phyloP scores from a whole-genome alignment of 495 filamentous ascomycete genomes.

The Achaetomiella virescens region DNA sequence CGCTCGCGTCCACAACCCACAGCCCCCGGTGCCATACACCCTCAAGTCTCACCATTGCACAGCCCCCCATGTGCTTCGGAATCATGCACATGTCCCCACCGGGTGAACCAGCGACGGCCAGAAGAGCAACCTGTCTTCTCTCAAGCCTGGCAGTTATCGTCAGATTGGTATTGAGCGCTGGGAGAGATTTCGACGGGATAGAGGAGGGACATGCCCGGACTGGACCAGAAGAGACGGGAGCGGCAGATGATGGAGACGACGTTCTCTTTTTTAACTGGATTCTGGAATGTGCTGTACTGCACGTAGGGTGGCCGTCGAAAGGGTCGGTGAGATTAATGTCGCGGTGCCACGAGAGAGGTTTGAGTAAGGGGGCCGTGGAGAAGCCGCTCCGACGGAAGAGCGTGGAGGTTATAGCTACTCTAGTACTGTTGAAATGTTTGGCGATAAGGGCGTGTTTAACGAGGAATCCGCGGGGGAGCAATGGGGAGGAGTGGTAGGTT shows the following conservation, averaged over 20 bases:
- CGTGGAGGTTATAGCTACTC: slow-evolving; percentile 4
- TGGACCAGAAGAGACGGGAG: slow-evolving; percentile 34
- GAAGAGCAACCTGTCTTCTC: slow-evolving; percentile 5
- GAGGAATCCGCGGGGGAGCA: slow-evolving; percentile 15
- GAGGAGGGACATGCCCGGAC: slow-evolving; percentile 38
- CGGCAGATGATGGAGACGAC: slow-evolving; percentile 47
- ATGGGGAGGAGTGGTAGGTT: slow-evolving; percentile 11
- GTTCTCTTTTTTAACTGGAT: slow-evolving; percentile 28
- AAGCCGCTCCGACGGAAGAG: slow-evolving; percentile 24
- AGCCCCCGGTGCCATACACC: slow-evolving; percentile 48
- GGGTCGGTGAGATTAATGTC: slow-evolving; percentile 29
- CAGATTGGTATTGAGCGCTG: slow-evolving; percentile 38
- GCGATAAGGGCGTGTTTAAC: slow-evolving; percentile 20
- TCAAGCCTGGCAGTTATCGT: slow-evolving; percentile 31
- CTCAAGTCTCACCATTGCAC: slow-evolving; percentile 47
- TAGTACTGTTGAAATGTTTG: background rate
- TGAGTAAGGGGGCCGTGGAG: slow-evolving; percentile 16
- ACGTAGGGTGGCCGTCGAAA: slow-evolving; percentile 17
- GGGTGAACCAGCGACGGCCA: slow-evolving; percentile 24
- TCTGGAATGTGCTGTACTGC: slow-evolving; percentile 29
- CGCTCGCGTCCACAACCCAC: no score
- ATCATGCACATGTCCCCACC: slow-evolving; percentile 39
- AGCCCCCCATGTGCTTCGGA: slow-evolving; percentile 34
- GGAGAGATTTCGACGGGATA: slow-evolving; percentile 38
- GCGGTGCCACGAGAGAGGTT: slow-evolving; percentile 40